A percentile compares a stretch with the other conserved stretches of the same genome.
Conservation (phyloP, 2,329 filamentous ascomycete genomes). For the Cryphonectria naterciae region DNA sequence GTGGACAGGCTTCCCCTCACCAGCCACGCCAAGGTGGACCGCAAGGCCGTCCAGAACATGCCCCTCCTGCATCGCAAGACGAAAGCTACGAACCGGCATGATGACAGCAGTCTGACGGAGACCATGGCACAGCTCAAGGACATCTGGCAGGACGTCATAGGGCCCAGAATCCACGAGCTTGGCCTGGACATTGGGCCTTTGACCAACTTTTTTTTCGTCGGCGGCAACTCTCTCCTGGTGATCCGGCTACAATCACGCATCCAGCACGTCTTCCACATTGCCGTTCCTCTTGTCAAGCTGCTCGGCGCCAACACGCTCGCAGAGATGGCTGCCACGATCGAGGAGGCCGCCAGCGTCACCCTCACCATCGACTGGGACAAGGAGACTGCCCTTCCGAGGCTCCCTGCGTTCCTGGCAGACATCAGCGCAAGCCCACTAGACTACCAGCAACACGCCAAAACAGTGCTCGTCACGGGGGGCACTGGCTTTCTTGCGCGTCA, state of each 20-base stretch:
- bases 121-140: not conserved
- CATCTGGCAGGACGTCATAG: not conserved
- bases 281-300: constrained; percentile 40
- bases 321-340: constrained; percentile 39
- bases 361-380: constrained; percentile 26
- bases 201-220: constrained; percentile 46
- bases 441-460: too few relatives aligned
- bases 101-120: not conserved
- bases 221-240: constrained; percentile 47
- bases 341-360: constrained; percentile 17
- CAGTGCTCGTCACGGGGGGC: not conserved
- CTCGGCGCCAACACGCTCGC: constrained; percentile 43
- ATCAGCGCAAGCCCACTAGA: too few relatives aligned
- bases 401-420: too few relatives aligned
- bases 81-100: not conserved
- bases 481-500: not conserved
- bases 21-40: constrained; percentile 40
- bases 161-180: not conserved
- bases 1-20: constrained; percentile 38
- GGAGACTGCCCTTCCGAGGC: constrained; percentile 28
- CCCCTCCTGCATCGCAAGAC: not conserved
- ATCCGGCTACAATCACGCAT: constrained; percentile 44
- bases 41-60: constrained; percentile 32
- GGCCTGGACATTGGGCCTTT: not conserved
- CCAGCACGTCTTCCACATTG: constrained; percentile 36